Conservation (phyloP, 129 eudicot species). For the Tanacetum coccineum region DNA sequence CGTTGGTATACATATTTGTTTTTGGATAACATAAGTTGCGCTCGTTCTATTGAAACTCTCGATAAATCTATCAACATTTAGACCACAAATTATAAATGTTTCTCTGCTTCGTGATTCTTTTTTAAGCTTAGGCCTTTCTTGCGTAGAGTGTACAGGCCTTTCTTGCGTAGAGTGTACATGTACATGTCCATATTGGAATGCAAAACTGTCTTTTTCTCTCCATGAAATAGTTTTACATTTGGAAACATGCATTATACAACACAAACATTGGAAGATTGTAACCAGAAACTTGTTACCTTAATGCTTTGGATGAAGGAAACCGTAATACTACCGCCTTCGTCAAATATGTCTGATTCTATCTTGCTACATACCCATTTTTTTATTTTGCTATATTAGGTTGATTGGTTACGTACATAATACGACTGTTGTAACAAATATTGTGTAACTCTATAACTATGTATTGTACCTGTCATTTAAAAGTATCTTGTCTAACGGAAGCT, state of each 20-base stretch:
- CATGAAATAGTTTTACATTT: neutral
- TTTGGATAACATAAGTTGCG: conserved; percentile 5
- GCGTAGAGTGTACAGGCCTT: too few relatives aligned
- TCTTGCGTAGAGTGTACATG: too few relatives aligned
- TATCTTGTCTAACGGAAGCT: conserved; percentile 5
- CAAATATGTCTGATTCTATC: conserved; percentile 9
- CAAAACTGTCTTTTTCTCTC: neutral
- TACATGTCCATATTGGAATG: too few relatives aligned
- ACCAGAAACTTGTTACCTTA: neutral
- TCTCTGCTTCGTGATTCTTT: neutral
- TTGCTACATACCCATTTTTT: neutral
- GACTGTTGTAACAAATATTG: neutral
- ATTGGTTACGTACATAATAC: neutral
- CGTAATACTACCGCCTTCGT: neutral
- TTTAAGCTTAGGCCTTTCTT: neutral
- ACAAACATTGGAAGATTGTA: neutral
- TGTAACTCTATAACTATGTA: neutral
- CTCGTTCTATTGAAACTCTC: neutral
- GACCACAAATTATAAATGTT: conserved; percentile 3
- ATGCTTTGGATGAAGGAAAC: neutral
- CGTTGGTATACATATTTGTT: neutral
- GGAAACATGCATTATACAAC: neutral
- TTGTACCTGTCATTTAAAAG: neutral
- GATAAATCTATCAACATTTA: conserved; percentile 3
- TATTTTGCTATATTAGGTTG: neutral